Base-by-base conservation (phyloP, 129 eudicot species). In the Glebionis coronaria region DNA sequence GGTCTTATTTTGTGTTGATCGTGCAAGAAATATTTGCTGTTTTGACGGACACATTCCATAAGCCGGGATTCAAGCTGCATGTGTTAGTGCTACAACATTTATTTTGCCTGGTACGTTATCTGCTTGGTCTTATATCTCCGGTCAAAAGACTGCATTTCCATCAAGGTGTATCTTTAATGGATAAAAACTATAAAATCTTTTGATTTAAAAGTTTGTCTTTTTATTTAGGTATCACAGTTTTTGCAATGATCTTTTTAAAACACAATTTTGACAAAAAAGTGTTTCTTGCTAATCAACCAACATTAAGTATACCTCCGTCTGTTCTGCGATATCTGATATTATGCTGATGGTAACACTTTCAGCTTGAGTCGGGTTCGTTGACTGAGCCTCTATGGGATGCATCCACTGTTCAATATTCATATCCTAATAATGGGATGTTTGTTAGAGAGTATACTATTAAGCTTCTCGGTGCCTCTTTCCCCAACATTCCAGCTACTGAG, bases 11-110 rank as follows among this genome's bases (percentile, higher is more conserved):
- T 77, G 72, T 87, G 85, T 76, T 82, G 53, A 94, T 94, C 35
- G 99, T 84, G 83, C 97, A 90, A 87, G 99, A 94, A 67, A 89
- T 94, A 11, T 94, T 94, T 83, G 99, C 99, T 57, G 99, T 94
- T 46, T 74, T 94, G 71, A 94, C 99, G 3, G 99, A 94, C 81
- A 94, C 99, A 28, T 94, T 94, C 46, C 99, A 94, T 63, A 94
- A 94, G 71, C 99, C 97, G 38, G 99, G 99, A 40, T 94, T 94
- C 69, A 94, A 94, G 82, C 71, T 94, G 80, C 99, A 94, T 20
- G 97, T 94, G 14, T 67, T 83, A 76, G 97, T 94, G 82, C 84
- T 94, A 59, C 99, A 90, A 70, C 85, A 87, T 73, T 73, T 94
- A 72, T 94, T 94, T 64, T 82, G 93, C 76, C 66, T 90, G 90